Base-by-base conservation (phyloP, 2,329 filamentous ascomycete species). In the Aspergillus quadricinctus region DNA sequence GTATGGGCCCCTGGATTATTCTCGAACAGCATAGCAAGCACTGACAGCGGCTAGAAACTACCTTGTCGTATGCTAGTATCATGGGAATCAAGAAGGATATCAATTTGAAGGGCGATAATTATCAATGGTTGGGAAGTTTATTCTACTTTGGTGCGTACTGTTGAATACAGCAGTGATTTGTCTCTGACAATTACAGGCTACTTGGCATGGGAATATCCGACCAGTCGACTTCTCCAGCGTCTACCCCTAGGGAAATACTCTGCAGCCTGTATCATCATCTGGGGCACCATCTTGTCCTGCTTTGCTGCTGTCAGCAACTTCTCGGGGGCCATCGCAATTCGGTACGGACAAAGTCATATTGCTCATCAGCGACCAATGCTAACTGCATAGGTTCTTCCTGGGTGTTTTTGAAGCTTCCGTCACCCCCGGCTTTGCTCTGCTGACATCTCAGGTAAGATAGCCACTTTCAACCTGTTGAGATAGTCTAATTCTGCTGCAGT, bases 401-500 rank as follows among this genome's bases (percentile, higher is more conserved):
- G 88, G 88, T 28, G 77, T 87, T 0, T 88, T 87, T 54, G 88
- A 90, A 67, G 78, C 85, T 0, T 84, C 86, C 0, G 85, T 89
- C 1, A 88, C 85, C 0, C 87, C 87, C 0, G 86, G 86, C 0
- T 89, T 89, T 62, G 82, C 84, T 0, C 76, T 90, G 1, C 80
- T 90, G 62, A 89, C 86, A 1, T 83, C 78, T 3, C 85, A 75
- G 63, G 73, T 74, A 57, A n/a, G 64, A 60, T 8, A 17, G 2
- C 27, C 3, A 28, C 11, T 3, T 43, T 4, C n/a, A 14, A 11
- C 5, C 7, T 4, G 10, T 4, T 21, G 3, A 37, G 2, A 11
- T 45, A 1, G 17, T 41, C 21, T 52, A 49, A 51, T 21, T 1
- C 23, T 3, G 37, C 31, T 17, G 7, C 37, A 88, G 72, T 90